Evolutionary conservation across 768 basidiomycete species (phyloP), one percentile per base, ranked within the genome.

Genomic region (Leucosporidium yakuticum): DNA sequence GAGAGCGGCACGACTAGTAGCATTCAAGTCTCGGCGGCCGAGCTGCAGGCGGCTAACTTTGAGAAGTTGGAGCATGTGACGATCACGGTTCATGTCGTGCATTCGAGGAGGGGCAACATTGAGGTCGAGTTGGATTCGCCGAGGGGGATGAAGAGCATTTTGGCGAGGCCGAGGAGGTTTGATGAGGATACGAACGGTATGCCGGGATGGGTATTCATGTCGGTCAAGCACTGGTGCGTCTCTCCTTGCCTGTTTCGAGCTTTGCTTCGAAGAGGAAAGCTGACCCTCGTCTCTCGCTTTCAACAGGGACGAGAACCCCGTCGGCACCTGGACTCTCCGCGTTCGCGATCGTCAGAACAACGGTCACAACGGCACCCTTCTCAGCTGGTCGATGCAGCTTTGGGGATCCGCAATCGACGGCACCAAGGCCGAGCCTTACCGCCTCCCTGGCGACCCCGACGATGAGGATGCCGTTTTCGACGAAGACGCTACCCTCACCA

Each of bases 131-230:
- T 98, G 56, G 78, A 82, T 25, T 95, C 92, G 75, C 95, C 96
- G 0, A 85, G 85, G 55, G 91, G 91, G 17, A 82, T 98, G 69
- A 87, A 81, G 77, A 96, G 92, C 76, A 82, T 97, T 20, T 79
- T 99, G 50, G 94, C 88, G 27, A 85, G 86, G 25, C 83, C 82
- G 65, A 85, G 96, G 69, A 75, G 81, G 44, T 81, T 81, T 19
- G 96, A 99, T 76, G 77, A 77, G 48, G 86, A 84, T 23, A 77
- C 75, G 7, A 83, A 82, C 14, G 95, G 96, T 14, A 95, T 84
- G 77, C 85, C 85, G n/a, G 94, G 91, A 0, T 99, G 96, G 96
- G 87, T 84, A n/a, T 99, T 99, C 78, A 98, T 97, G 93, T 85
- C 86, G 39, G 85, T 98, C 64, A 99, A 99, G 79, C 96, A 99